Base-by-base conservation (phyloP, 164 flowering plant genomes). In the Nymphaea colorata region DNA sequence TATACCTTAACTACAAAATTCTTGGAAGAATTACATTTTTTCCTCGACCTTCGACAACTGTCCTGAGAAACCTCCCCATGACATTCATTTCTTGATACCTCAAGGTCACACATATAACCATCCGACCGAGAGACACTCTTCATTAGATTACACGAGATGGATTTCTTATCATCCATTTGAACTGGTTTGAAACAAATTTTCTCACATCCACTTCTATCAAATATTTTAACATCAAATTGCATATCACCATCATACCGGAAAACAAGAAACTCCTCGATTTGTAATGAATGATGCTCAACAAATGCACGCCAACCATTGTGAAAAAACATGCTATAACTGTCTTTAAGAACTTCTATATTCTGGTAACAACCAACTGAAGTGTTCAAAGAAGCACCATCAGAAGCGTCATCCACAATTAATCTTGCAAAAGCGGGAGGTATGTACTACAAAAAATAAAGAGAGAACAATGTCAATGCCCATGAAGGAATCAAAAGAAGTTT, bases 341-440 rank as follows among this genome's bases (percentile, higher is more conserved):
- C 69, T 72, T 70, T 71, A 64, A 68, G 59, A 76, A 89, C 69
- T 5, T 73, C 70, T 44, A 76, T 84, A 55, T 64, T 74, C 97
- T 93, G 87, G 51, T 57, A 53, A 41, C 83, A 69, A 69, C 86
- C 87, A 72, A 91, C 82, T 3, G 87, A 87, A 65, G 86, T 93
- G 15, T 7, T 60, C 62, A 91, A 74, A 5, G 71, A 59, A 66
- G 73, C 83, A 42, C 67, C 76, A 62, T 80, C 82, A 64, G 79
- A 71, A 3, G 71, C 66, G 64, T 72, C 78, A 11, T 55, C 44
- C 25, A 25, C 25, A 6, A 77, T 59, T 41, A 69, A 65, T 68
- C 65, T 70, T 62, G 66, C 15, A 45, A 77, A 77, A 4, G 64
- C 67, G 36, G 41, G 17, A 17, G 80, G 80, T 16, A 74, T 74